Percentiles rank a stretch among this genome's conserved stretches.
These are phyloP conservation scores for Trichoderma koningii DNA, from an alignment of 2,329 filamentous ascomycete species.

Conservation along the genomic window DNA sequence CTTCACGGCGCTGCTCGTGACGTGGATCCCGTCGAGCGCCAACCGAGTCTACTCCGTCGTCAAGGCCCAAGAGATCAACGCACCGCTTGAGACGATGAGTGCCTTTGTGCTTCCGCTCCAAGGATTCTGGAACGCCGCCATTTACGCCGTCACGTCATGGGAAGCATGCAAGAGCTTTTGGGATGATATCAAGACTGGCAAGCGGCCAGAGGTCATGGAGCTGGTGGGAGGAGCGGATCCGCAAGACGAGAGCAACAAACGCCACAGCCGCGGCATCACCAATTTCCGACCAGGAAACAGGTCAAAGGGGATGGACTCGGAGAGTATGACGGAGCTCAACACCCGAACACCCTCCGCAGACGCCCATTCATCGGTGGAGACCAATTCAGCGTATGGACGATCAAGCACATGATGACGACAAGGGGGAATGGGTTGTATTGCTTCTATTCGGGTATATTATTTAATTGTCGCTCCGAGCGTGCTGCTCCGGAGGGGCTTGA, in stretches of 20 bases:
- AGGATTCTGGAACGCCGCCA: slow-evolving; percentile 81
- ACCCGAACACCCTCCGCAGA: slow-evolving; percentile 20
- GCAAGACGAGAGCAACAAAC: slow-evolving; percentile 25
- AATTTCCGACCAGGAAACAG: slow-evolving; percentile 12
- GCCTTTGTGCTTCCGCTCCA: slow-evolving; percentile 78
- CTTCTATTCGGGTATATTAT: slow-evolving; percentile 24
- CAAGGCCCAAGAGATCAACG: slow-evolving; percentile 53
- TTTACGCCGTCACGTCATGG: slow-evolving; percentile 73
- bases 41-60: slow-evolving; percentile 74
- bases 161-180: slow-evolving; percentile 58
- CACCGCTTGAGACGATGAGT: slow-evolving; percentile 67
- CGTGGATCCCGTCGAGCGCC: slow-evolving; percentile 75
- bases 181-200: slow-evolving; percentile 40
- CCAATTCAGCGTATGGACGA: slow-evolving; percentile 6
- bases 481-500: background rate
- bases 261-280: slow-evolving; percentile 24
- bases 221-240: slow-evolving; percentile 35
- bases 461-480: slow-evolving; percentile 15
- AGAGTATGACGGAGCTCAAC: slow-evolving; percentile 25
- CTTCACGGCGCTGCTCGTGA: slow-evolving; percentile 70
- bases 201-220: slow-evolving; percentile 40
- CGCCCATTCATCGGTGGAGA: slow-evolving; percentile 12
- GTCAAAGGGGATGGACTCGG: slow-evolving; percentile 23
- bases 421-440: slow-evolving; percentile 2
- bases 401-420: slow-evolving; percentile 16